A percentile compares a stretch with the other conserved stretches of the same genome.
These are phyloP conservation scores for Ceratobasidium sp. DNA, from an alignment of 1,284 basidiomycete species.

Conservation along the genomic window DNA sequence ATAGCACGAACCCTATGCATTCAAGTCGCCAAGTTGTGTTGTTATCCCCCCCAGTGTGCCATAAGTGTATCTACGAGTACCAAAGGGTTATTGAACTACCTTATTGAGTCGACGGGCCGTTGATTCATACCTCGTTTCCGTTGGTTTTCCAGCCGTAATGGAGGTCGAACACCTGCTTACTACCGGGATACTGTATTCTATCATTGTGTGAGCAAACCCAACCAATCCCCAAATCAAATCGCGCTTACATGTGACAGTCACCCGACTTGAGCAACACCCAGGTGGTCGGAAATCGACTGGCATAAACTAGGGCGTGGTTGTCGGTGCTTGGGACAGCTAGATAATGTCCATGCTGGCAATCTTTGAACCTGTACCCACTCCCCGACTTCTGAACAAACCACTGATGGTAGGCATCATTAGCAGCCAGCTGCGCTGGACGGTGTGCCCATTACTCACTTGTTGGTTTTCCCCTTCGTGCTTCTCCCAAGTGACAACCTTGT, in stretches of 20 bases:
- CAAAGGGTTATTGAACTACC: background rate
- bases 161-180: conserved; percentile 16
- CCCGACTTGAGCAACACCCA: conserved; percentile 23
- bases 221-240: background rate
- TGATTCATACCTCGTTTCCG: conserved; percentile 20
- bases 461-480: conserved; percentile 2
- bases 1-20: background rate
- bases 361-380: conserved; percentile 13
- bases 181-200: conserved; percentile 8
- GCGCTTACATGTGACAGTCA: conserved; percentile 16
- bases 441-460: background rate
- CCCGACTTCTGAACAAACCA: conserved; percentile 38
- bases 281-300: conserved; percentile 18
- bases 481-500: conserved; percentile 23
- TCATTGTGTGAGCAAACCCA: background rate
- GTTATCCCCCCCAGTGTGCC: background rate
- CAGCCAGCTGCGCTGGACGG: background rate
- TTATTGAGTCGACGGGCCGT: background rate
- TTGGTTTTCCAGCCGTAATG: conserved; percentile 26
- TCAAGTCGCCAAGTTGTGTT: conserved; percentile 26
- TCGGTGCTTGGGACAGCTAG: conserved; percentile 19
- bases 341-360: conserved; percentile 17
- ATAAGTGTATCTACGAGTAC: conserved; percentile 20
- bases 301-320: conserved; percentile 12
- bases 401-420: background rate